Evolutionary conservation across 306 rosid species (phyloP), one percentile per base, ranked within the genome.

Genomic region (Vicia villosa): DNA sequence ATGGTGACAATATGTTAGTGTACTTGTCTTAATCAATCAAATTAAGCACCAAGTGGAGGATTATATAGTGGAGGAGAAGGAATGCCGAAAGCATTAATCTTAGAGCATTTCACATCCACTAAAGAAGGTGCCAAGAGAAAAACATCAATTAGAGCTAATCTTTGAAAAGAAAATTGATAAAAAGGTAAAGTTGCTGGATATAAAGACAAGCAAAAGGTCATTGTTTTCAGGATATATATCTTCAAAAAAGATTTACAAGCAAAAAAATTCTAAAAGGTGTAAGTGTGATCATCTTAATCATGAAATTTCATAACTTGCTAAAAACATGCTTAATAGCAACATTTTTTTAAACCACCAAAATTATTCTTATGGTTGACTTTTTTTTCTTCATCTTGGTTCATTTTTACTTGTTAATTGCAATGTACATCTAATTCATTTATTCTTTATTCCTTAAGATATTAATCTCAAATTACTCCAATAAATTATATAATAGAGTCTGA

Each of bases 81-180:
- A 66, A 79, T 49, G 56, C 32, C 24, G 55, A 79, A 79, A 73
- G 75, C 71, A 60, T 50, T 72, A 24, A 22, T 54, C 13, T 0
- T 12, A 59, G 15, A 40, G 69, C 70, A 72, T 66, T 79, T 73
- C 40, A 43, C 54, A 58, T 73, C 79, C 75, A 73, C 75, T 73
- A 58, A 8, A 66, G 52, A 70, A 77, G 30, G 62, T 57, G 52
- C 68, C 77, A 77, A 77, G 45, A 71, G 63, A 11, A 64, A 14
- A 60, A 63, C 73, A 64, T 41, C 47, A 20, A 45, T 64, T 42
- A 16, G 10, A n/a, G 30, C 61, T 42, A 57, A 22, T 47, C 34
- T 66, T 10, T n/a, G 22, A 56, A 6, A 61, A 63, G 6, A 70
- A 42, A 43, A n/a, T 50, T 32, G 54, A 19, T 34, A 36, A 70